Evolutionary conservation across 495 filamentous ascomycete genomes (phyloP).

Genomic region (Penicillium maclennaniae): DNA sequence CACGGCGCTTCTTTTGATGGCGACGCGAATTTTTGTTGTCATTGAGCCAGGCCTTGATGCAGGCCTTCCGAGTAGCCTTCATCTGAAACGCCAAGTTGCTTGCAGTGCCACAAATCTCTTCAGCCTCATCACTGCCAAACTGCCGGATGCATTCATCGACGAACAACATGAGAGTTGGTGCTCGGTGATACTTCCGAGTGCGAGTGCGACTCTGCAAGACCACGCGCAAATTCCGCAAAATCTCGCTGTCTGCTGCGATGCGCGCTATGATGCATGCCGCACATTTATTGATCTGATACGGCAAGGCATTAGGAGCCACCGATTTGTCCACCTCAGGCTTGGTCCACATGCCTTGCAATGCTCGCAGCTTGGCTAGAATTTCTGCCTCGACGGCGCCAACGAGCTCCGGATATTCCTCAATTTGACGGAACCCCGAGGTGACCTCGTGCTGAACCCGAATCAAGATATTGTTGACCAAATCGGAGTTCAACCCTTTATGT

Average conservation of each 20-base stretch:
- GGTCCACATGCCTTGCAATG: slow-evolving; percentile 33
- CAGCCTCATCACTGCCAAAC: slow-evolving; percentile 5
- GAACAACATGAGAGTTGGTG: slow-evolving; percentile 23
- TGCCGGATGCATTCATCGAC: slow-evolving; percentile 24
- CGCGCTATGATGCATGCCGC: slow-evolving; percentile 41
- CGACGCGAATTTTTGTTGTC: neutral
- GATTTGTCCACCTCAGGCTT: neutral
- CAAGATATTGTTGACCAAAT: slow-evolving; percentile 19
- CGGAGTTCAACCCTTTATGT: slow-evolving; percentile 22
- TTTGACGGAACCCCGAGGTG: slow-evolving; percentile 20
- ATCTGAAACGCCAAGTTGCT: slow-evolving; percentile 17
- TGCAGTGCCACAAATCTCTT: slow-evolving; percentile 7
- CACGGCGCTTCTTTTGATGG: neutral
- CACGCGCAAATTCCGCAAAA: slow-evolving; percentile 26
- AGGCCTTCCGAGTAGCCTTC: slow-evolving; percentile 26
- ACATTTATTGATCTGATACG: slow-evolving; percentile 33
- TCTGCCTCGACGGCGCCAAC: slow-evolving; percentile 6
- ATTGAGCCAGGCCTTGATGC: slow-evolving; percentile 10
- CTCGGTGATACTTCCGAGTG: slow-evolving; percentile 16
- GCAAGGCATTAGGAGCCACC: slow-evolving; percentile 6
- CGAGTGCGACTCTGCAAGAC: slow-evolving; percentile 30
- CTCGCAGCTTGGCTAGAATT: slow-evolving; percentile 16
- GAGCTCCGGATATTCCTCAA: slow-evolving; percentile 20
- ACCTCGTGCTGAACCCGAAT: slow-evolving; percentile 28
- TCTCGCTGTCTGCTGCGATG: slow-evolving; percentile 18